Evolutionary conservation across 2,329 filamentous ascomycete genomes (phyloP), one percentile per base, ranked within the genome.

Genomic region (Dactylellina parvicollis): DNA sequence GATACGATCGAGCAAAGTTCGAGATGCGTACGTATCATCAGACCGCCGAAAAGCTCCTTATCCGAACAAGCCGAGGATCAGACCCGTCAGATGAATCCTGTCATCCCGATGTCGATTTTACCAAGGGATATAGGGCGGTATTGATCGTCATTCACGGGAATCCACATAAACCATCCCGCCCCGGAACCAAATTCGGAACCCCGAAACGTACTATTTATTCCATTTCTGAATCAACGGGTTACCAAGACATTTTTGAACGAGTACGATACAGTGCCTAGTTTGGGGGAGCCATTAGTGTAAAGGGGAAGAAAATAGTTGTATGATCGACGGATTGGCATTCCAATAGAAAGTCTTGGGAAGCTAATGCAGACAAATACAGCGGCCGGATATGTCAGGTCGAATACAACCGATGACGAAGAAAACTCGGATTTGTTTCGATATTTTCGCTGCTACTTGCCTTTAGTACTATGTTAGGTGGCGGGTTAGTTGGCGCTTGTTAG

Each of bases 341-440:
- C 62, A 26, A 34, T 38, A 18, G 50, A 24, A 24, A 12, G 52
- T 67, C 24, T 59, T 67, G 62, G 34, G 52, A 55, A 55, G 52
- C 28, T 54, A 44, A n/a, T 30, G 30, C 9, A 49, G 10, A 22
- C 2, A 5, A 28, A 38, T n/a, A 38, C 34, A n/a, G 16, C 34
- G 34, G 62, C 62, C 62, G 62, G 62, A 67, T 32, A 67, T 22
- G 62, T 67, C 34, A 67, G 54, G 52, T 67, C 42, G 40, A 38
- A 26, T 38, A 38, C 46, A 60, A 34, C 55, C 42, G 40, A 60
- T 60, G 55, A 60, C 42, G 42, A 59, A 32, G 38, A 38, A 26
- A 30, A 46, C n/a, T 4, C n/a, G n/a, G n/a, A n/a, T n/a, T n/a
- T n/a, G n/a, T n/a, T n/a, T n/a, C n/a, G n/a, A n/a, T n/a, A n/a